These are phyloP conservation scores for Fraxinus anomala DNA, from an alignment of 257 asterid species.

Conservation along the genomic window DNA sequence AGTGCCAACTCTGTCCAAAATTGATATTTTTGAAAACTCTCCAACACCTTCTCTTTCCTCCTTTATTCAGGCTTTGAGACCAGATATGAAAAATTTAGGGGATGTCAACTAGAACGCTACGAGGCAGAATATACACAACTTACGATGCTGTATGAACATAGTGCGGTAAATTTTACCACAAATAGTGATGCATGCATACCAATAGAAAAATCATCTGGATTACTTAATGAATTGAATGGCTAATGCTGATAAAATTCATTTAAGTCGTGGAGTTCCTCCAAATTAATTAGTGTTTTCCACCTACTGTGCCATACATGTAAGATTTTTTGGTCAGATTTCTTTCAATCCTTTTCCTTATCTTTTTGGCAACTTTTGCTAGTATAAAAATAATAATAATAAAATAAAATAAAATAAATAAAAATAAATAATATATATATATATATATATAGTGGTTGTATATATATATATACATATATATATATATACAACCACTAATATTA, in stretches of 20 bases:
- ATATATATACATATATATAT: no score
- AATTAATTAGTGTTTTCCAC: conserved; percentile 31
- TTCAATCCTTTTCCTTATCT: background rate
- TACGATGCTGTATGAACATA: background rate
- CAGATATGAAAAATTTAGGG: background rate
- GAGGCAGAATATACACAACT: conserved; percentile 20
- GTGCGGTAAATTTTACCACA: conserved; percentile 22
- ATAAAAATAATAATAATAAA: background rate
- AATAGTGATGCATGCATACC: conserved; percentile 26
- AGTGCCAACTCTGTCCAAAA: no score
- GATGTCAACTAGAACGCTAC: background rate
- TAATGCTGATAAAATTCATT: conserved; percentile 14
- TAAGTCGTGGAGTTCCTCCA: conserved; percentile 40
- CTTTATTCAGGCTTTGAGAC: background rate
- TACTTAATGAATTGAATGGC: conserved; percentile 13
- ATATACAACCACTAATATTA: background rate
- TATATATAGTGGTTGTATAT: no score
- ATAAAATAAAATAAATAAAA: no score
- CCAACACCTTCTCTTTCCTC: background rate
- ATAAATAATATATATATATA: no score
- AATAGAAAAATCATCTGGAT: background rate
- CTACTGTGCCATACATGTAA: conserved; percentile 24
- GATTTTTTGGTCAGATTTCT: conserved; percentile 11
- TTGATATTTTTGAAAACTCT: no score
- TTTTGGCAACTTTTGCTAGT: conserved; percentile 16